These are phyloP conservation scores for Metschnikowia amazonensis DNA, from an alignment of 805 yeast genomes.

Conservation along the genomic window DNA sequence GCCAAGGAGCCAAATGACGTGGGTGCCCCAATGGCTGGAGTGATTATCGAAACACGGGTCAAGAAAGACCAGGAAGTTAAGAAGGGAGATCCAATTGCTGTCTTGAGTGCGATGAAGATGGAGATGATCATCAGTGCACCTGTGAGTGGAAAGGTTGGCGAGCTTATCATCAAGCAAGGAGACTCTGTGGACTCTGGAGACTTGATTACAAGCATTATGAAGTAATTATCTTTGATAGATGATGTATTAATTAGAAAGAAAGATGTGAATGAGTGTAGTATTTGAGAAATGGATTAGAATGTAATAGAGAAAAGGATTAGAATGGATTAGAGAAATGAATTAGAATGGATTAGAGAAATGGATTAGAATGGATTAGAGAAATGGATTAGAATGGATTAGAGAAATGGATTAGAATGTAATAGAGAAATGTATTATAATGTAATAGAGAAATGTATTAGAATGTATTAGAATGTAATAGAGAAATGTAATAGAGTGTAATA, in stretches of 20 bases:
- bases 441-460: too few relatives aligned
- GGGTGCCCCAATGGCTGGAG: constrained; percentile 99
- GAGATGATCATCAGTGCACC: constrained; percentile 98
- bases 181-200: constrained; percentile 96
- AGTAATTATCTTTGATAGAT: constrained; percentile 11
- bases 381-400: too few relatives aligned
- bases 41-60: constrained; percentile 89
- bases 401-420: too few relatives aligned
- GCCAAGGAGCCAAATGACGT: constrained; percentile 91
- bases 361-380: too few relatives aligned
- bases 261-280: neutral
- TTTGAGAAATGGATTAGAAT: neutral
- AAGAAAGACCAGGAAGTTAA: constrained; percentile 84
- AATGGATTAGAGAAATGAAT: too few relatives aligned
- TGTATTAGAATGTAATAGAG: too few relatives aligned
- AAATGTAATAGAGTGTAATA: too few relatives aligned
- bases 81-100: constrained; percentile 95
- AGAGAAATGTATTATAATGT: too few relatives aligned
- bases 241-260: neutral
- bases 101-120: constrained; percentile 98
- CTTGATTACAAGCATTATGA: constrained; percentile 48
- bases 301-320: too few relatives aligned
- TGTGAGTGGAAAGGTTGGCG: constrained; percentile 77
- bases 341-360: too few relatives aligned
- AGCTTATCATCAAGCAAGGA: constrained; percentile 77